A percentile compares a stretch with the other conserved stretches of the same genome.
Evolutionary conservation across 768 basidiomycete species (phyloP).

Genomic region (Termitomyces titanicus): DNA sequence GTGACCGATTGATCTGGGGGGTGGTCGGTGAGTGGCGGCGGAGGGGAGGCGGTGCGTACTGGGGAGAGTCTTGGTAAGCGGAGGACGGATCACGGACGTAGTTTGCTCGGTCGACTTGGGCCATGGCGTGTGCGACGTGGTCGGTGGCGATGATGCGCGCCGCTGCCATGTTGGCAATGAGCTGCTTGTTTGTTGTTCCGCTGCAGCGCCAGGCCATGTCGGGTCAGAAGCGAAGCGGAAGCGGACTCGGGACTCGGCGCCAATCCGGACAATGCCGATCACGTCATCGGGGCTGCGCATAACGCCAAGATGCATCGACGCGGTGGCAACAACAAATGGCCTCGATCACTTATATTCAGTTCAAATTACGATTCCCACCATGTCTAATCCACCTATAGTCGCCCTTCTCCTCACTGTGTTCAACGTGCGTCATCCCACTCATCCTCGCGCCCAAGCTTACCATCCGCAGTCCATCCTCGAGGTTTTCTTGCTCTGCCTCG

Average conservation of each 20-base stretch:
- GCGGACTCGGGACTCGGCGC: too few species aligned
- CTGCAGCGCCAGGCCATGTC: constrained; percentile 85
- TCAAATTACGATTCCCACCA: background rate
- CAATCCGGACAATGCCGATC: too few species aligned
- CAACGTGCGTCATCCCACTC: constrained; percentile 34
- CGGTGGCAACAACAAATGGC: too few species aligned
- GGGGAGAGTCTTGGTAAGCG: constrained; percentile 81
- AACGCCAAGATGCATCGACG: too few species aligned
- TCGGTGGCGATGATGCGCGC: constrained; percentile 56
- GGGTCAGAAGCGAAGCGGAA: constrained; percentile 5
- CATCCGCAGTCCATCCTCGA: constrained; percentile 75
- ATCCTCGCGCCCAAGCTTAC: background rate
- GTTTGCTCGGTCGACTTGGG: constrained; percentile 62
- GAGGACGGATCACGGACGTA: constrained; percentile 47
- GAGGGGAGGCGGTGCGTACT: constrained; percentile 37
- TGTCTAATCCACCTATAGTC: constrained; percentile 29
- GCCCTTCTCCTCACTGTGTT: constrained; percentile 56
- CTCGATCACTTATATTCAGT: too few species aligned
- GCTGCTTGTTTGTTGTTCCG: constrained; percentile 66
- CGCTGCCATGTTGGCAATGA: constrained; percentile 62
- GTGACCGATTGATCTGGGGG: constrained; percentile 63
- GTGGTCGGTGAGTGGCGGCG: background rate
- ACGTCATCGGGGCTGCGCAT: too few species aligned
- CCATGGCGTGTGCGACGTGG: constrained; percentile 67
- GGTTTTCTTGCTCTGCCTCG: constrained; percentile 82